Conservation (phyloP, 306 rosid species). For the Quercus agrifolia region DNA sequence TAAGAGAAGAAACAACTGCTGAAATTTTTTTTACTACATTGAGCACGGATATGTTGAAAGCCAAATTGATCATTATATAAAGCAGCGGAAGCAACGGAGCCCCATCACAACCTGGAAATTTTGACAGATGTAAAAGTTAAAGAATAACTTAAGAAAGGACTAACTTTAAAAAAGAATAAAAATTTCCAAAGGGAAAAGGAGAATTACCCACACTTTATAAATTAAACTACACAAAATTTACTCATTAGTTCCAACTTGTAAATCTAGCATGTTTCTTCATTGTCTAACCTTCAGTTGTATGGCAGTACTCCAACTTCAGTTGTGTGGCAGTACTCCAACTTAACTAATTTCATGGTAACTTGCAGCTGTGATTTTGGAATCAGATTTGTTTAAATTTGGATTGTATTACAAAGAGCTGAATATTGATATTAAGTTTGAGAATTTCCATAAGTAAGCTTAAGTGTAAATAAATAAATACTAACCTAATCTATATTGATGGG, state of each 20-base stretch:
- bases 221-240: not conserved
- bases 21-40: conserved; percentile 70
- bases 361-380: not conserved
- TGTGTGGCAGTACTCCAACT: not conserved
- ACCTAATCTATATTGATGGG: not conserved
- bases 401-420: not conserved
- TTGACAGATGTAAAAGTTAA: not conserved
- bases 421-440: not conserved
- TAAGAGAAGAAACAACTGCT: conserved; percentile 76
- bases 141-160: conserved; percentile 1
- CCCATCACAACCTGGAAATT: conserved; percentile 66
- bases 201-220: not conserved
- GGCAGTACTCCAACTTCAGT: not conserved
- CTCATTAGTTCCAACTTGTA: not conserved
- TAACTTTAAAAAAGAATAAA: not conserved
- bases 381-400: not conserved
- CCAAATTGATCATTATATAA: conserved; percentile 58
- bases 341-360: not conserved
- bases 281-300: not conserved
- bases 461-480: not conserved
- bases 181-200: conserved; percentile 8
- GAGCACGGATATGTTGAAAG: conserved; percentile 76
- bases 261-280: not conserved
- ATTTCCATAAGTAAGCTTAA: not conserved
- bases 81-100: conserved; percentile 90